Conservation (phyloP, 495 filamentous ascomycete genomes). For the Hypoxylon subgilvum region DNA sequence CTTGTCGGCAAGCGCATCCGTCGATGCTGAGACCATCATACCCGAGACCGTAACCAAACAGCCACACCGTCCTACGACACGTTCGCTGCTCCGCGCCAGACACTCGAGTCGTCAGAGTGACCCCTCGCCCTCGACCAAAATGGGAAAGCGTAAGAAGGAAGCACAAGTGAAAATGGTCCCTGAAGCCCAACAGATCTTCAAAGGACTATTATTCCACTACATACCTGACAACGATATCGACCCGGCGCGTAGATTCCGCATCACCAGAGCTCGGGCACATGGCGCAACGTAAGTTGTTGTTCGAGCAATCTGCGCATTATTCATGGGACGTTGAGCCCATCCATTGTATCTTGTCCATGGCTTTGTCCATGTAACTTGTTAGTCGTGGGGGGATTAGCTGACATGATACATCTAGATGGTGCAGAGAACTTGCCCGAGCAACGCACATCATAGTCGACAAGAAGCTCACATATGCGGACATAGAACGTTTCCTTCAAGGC, state of each 20-base stretch:
- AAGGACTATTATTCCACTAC: constrained; percentile 72
- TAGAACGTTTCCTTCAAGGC: constrained; percentile 52
- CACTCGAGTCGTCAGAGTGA: constrained; percentile 22
- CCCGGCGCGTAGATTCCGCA: constrained; percentile 68
- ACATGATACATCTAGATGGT: constrained; percentile 40
- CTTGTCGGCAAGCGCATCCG: not conserved
- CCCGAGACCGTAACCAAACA: constrained; percentile 23
- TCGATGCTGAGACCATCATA: not conserved
- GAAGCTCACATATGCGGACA: constrained; percentile 65
- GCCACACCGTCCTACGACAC: constrained; percentile 29
- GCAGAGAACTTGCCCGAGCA: constrained; percentile 43
- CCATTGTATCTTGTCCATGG: not conserved
- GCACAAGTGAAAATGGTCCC: constrained; percentile 52
- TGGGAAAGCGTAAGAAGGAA: constrained; percentile 59
- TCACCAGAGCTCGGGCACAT: constrained; percentile 74
- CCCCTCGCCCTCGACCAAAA: constrained; percentile 26
- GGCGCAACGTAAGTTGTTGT: constrained; percentile 60
- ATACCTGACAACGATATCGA: constrained; percentile 79
- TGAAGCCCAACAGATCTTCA: constrained; percentile 69
- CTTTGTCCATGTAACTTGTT: too few species aligned
- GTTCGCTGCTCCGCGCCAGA: constrained; percentile 3
- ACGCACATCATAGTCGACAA: constrained; percentile 86
- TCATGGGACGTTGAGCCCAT: not conserved
- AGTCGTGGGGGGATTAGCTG: not conserved
- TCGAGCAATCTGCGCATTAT: not conserved